phyloP scores from a whole-genome alignment of 202 grass and related monocot species.

The Schoenoplectus tabernaemontani region DNA sequence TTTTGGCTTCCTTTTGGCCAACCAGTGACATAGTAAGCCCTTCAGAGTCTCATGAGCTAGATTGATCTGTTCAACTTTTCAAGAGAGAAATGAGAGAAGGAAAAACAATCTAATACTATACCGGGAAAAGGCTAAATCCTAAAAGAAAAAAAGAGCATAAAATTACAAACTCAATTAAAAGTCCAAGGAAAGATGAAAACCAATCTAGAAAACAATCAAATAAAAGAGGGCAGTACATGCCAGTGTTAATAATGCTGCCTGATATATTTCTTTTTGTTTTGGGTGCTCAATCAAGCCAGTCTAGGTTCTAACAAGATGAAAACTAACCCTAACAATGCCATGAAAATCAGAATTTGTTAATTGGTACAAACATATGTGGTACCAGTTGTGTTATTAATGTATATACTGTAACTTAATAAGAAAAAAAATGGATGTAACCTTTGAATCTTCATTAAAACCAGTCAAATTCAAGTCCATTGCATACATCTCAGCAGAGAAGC shows the following conservation, averaged over 20 bases:
- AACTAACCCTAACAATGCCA: not conserved
- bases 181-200: not conserved
- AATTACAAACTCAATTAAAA: not conserved
- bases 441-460: conserved; percentile 76
- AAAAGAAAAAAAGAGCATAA: not conserved
- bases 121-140: not conserved
- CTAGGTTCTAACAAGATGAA: not conserved
- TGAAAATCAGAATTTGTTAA: not conserved
- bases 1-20: conserved; percentile 56
- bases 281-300: not conserved
- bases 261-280: not conserved
- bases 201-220: not conserved
- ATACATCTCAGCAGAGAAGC: conserved; percentile 96
- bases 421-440: conserved; percentile 40
- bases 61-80: conserved; percentile 69
- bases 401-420: not conserved
- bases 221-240: not conserved
- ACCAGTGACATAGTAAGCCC: conserved; percentile 74
- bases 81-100: not conserved
- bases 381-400: not conserved
- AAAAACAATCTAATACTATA: not conserved
- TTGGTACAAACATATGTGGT: not conserved
- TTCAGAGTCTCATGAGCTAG: conserved; percentile 89
- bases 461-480: conserved; percentile 69
- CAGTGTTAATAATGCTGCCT: not conserved